These are phyloP conservation scores for Neonectria sp. DNA, from an alignment of 2,329 filamentous ascomycete species.

Conservation along the genomic window DNA sequence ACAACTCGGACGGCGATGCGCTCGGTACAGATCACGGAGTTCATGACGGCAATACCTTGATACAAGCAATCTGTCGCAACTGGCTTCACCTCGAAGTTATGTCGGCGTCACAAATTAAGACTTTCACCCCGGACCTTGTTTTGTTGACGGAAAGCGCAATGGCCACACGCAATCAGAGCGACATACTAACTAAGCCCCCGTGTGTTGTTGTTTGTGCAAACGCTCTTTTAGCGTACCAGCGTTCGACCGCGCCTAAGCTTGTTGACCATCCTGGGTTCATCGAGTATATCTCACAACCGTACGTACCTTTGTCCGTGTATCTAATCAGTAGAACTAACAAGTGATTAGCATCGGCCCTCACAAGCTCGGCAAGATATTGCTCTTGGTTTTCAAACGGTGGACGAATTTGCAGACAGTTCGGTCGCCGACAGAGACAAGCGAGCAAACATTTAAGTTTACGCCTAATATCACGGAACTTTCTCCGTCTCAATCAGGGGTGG, in stretches of 20 bases:
- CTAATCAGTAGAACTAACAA: conserved; percentile 8
- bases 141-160: conserved; percentile 42
- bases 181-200: conserved; percentile 36
- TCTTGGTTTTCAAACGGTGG: conserved; percentile 48
- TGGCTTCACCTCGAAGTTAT: conserved; percentile 44
- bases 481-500: not conserved
- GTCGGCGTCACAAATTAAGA: conserved; percentile 8
- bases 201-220: conserved; percentile 53
- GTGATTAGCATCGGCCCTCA: conserved; percentile 52
- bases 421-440: not conserved
- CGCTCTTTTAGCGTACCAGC: conserved; percentile 49
- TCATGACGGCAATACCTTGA: conserved; percentile 21
- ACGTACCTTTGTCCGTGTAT: conserved; percentile 31
- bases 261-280: conserved; percentile 45
- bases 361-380: conserved; percentile 55
- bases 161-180: conserved; percentile 5
- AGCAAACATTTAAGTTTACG: not conserved
- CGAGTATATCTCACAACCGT: conserved; percentile 59
- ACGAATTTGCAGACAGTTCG: conserved; percentile 36
- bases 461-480: accelerated
- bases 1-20: not conserved
- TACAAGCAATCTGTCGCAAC: conserved; percentile 36
- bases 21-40: not conserved
- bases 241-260: conserved; percentile 37
- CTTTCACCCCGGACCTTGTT: conserved; percentile 46